Conservation (phyloP, 2,329 filamentous ascomycete genomes). For the Epichloe glyceriae region DNA sequence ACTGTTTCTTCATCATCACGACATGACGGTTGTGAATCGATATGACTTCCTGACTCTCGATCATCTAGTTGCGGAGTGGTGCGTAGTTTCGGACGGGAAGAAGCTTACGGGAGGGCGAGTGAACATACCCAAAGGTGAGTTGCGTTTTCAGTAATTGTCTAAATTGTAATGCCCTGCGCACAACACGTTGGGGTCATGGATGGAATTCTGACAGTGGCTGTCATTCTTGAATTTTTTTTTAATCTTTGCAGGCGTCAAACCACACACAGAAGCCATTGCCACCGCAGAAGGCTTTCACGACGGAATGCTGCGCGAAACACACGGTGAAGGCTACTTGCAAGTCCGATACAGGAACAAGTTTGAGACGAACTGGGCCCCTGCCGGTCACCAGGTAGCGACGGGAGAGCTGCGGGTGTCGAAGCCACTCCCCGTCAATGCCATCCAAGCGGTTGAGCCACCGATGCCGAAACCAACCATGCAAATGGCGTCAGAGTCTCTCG, state of each 20-base stretch:
- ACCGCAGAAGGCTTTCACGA: constrained; percentile 19
- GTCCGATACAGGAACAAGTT: constrained; percentile 32
- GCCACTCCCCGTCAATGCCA: constrained; percentile 16
- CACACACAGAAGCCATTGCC: constrained; percentile 26
- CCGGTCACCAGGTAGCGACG: constrained; percentile 38
- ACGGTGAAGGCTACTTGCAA: constrained; percentile 32
- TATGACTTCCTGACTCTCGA: constrained; percentile 42
- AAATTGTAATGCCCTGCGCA: too few relatives aligned
- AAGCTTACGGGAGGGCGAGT: constrained; percentile 21
- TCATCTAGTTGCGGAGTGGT: constrained; percentile 33
- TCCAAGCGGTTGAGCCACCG: constrained; percentile 8
- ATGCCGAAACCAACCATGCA: constrained; percentile 13
- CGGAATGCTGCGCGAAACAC: constrained; percentile 10
- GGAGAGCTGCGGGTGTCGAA: constrained; percentile 30
- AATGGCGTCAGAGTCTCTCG: constrained; percentile 6
- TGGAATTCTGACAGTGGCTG: neutral
- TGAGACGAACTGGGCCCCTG: constrained; percentile 36
- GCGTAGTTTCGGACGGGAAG: constrained; percentile 26
- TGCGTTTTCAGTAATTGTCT: neutral
- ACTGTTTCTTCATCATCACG: constrained; percentile 26
- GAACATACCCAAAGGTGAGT: constrained; percentile 27
- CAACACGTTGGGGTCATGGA: neutral
- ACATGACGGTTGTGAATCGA: constrained; percentile 35
- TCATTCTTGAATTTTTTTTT: neutral
- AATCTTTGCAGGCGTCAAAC: constrained; percentile 24